Evolutionary conservation across 306 rosid genomes (phyloP).

Genomic region (Trichosanthes cucumerina): DNA sequence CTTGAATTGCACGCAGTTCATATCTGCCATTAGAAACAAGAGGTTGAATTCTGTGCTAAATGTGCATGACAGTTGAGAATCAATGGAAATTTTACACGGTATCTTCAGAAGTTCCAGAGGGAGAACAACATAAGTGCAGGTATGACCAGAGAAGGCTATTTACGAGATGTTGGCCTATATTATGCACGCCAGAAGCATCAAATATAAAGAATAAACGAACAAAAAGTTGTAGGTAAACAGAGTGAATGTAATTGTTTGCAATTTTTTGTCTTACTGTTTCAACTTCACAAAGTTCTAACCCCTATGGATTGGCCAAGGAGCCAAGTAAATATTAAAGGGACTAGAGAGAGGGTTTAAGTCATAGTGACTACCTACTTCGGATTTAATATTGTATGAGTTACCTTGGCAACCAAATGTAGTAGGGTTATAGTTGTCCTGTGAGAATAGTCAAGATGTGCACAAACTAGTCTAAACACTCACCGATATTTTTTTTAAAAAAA

Average conservation of each 20-base stretch:
- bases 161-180: neutral
- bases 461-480: too few relatives aligned
- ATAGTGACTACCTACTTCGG: too few relatives aligned
- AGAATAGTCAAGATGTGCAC: too few relatives aligned
- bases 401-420: too few relatives aligned
- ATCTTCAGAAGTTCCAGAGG: neutral
- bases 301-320: too few relatives aligned
- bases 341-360: too few relatives aligned
- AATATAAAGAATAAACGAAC: neutral
- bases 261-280: neutral
- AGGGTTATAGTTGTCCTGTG: too few relatives aligned
- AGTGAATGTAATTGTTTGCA: neutral
- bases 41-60: conserved; percentile 6
- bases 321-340: too few relatives aligned
- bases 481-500: too few relatives aligned
- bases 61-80: neutral
- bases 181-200: neutral
- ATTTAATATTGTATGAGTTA: too few relatives aligned
- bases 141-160: neutral
- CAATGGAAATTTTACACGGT: neutral
- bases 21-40: conserved; percentile 39
- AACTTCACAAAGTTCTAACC: neutral
- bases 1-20: conserved; percentile 56
- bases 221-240: neutral
- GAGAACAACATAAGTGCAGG: neutral